Conservation (phyloP, 2,329 filamentous ascomycete genomes). For the Geosmithia flava region DNA sequence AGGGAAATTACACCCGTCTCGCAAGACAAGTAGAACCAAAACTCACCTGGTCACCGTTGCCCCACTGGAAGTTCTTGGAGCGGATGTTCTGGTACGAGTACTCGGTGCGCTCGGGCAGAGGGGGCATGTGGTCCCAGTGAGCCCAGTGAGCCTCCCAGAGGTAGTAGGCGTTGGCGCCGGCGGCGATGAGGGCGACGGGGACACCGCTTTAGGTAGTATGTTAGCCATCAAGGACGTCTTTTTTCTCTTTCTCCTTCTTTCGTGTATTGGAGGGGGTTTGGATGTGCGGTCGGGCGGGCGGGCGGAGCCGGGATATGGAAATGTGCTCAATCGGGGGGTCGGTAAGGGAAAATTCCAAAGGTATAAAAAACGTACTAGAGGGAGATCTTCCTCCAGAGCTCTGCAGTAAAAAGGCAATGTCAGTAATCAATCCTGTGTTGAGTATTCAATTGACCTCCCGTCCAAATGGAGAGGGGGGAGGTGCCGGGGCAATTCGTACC, state of each 20-base stretch:
- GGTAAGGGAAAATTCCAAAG: neutral
- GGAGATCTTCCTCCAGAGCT: slow-evolving; percentile 91
- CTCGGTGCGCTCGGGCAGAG: slow-evolving; percentile 81
- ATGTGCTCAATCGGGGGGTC: neutral
- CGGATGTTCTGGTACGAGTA: slow-evolving; percentile 98
- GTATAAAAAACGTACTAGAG: slow-evolving; percentile 63
- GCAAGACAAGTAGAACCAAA: neutral
- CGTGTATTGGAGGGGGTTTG: neutral
- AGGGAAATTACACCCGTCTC: neutral
- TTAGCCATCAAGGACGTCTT: slow-evolving; percentile 7
- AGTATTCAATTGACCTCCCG: slow-evolving; percentile 7
- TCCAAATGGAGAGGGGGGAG: neutral
- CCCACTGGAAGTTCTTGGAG: slow-evolving; percentile 90
- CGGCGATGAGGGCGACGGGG: slow-evolving; percentile 59
- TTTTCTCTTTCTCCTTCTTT: neutral
- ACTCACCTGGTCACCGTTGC: slow-evolving; percentile 83
- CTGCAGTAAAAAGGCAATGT: slow-evolving; percentile 31
- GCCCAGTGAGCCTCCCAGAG: slow-evolving; percentile 97
- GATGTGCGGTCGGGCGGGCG: neutral
- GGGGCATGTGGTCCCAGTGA: slow-evolving; percentile 76
- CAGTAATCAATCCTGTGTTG: slow-evolving; percentile 11
- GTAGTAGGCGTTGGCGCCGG: slow-evolving; percentile 71
- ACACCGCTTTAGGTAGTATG: slow-evolving; percentile 52
- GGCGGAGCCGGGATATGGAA: neutral
- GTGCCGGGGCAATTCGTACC: slow-evolving; percentile 39